phyloP scores from a whole-genome alignment of 768 basidiomycete species.

The Lyophyllum decastes region DNA sequence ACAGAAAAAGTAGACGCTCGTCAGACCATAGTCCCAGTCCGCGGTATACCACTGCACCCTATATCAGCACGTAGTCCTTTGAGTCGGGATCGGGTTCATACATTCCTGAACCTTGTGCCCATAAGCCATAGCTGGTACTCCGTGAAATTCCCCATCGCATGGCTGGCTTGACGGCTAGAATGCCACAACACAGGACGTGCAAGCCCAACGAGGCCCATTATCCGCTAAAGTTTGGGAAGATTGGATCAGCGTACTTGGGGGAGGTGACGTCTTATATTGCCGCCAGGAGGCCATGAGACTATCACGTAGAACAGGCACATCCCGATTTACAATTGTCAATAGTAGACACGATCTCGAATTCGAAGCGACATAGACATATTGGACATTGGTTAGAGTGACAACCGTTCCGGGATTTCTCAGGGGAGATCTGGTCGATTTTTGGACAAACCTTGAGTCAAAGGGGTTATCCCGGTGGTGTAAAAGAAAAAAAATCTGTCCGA shows the following conservation, averaged over 20 bases:
- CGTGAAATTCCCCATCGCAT: conserved; percentile 25
- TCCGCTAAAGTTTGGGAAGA: neutral
- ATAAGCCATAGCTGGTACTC: conserved; percentile 21
- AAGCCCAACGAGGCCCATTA: conserved; percentile 29
- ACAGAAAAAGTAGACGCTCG: conserved; percentile 31
- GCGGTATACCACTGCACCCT: conserved; percentile 25
- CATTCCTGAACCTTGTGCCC: conserved; percentile 25
- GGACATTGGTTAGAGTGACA: neutral
- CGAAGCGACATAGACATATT: neutral
- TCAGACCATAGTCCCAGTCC: conserved; percentile 32
- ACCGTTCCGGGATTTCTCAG: neutral
- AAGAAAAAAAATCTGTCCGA: conserved; percentile 10
- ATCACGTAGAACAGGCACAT: neutral
- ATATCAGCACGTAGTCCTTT: neutral
- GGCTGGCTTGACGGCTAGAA: conserved; percentile 21
- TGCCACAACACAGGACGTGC: conserved; percentile 28
- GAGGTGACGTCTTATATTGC: neutral
- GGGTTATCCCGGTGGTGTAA: neutral
- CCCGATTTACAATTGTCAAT: too few relatives aligned
- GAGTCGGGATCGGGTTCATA: conserved; percentile 7
- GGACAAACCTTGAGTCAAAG: neutral
- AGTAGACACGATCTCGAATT: too few relatives aligned
- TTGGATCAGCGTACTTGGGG: neutral
- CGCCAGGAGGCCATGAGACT: neutral
- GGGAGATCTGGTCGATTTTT: neutral